These are phyloP conservation scores for Yamadazyma akitaensis DNA, from an alignment of 805 yeast species.

Conservation along the genomic window DNA sequence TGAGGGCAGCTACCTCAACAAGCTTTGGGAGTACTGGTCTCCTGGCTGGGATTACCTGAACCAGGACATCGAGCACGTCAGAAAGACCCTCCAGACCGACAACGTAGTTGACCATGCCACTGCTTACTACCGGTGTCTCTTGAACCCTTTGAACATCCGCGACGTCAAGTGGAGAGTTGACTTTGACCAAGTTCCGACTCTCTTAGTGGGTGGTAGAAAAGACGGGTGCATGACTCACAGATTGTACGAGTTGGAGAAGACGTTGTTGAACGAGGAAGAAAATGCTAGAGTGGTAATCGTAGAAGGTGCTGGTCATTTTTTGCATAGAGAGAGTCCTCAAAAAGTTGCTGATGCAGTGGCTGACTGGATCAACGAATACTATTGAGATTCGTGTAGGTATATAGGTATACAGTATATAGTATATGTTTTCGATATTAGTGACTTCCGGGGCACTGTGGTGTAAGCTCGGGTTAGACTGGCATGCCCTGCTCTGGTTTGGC, in stretches of 20 bases:
- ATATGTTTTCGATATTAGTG: too few species aligned
- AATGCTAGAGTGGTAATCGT: constrained; percentile 15
- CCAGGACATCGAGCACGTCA: constrained; percentile 25
- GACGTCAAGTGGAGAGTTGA: constrained; percentile 26
- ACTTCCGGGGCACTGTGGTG: too few species aligned
- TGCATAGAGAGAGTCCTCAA: constrained; percentile 38
- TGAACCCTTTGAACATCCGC: constrained; percentile 19
- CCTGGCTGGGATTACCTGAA: constrained; percentile 33
- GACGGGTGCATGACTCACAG: constrained; percentile 37
- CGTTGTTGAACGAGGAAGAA: constrained; percentile 15
- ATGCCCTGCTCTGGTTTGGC: too few species aligned
- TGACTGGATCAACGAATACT: constrained; percentile 26
- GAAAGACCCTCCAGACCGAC: constrained; percentile 23
- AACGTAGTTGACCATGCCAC: constrained; percentile 33
- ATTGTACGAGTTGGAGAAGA: constrained; percentile 24
- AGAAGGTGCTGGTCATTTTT: constrained; percentile 31
- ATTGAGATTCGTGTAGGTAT: too few species aligned
- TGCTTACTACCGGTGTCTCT: constrained; percentile 35
- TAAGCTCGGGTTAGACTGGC: too few species aligned
- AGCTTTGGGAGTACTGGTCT: constrained; percentile 38
- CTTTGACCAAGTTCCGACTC: constrained; percentile 34
- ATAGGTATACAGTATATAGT: too few species aligned
- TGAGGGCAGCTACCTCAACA: constrained; percentile 25
- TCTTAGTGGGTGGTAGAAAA: constrained; percentile 33
- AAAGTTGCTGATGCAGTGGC: constrained; percentile 22